Base-by-base conservation (phyloP, 208 protist genomes). In the Wallacemonas sp. region DNA sequence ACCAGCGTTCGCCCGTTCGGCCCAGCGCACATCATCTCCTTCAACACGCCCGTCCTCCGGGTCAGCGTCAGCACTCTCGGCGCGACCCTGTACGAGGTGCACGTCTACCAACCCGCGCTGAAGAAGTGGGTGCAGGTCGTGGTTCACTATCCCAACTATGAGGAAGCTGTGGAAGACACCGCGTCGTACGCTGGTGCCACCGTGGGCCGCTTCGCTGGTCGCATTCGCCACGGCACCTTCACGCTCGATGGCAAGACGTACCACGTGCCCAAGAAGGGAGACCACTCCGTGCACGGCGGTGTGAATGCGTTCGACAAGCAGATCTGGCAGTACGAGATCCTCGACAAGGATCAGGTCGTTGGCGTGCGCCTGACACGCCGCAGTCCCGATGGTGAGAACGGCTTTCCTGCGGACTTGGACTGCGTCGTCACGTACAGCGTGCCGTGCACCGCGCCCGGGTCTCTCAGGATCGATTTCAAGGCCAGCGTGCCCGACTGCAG, bases 71-170 rank as follows among this genome's bases (percentile, higher is more conserved):
- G 70, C 23, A 87, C 81, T 29, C 74, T 87, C 32, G 81, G 81
- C 16, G 85, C 85, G 19, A 70, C 81, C 3, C 56, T 92, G 1
- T 57, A 72, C 61, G 81, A 71, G 12, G 70, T 85, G 11, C 60
- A 82, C 71, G 75, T 88, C 26, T 70, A 65, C 46, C 17, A 63
- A 14, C 44, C 56, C 5, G 36, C 33, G 19, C 41, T 17, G 29
- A 62, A 63, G 49, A 19, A 52, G n/a, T 92, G 85, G 81, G 73
- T 87, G 17, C 77, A 92, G 70, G 76, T 92, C 29, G 77, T 81
- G 71, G 65, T 60, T 26, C 78, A 76, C 52, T 88, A 88, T 65
- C 55, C 66, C 6, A 52, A 71, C 63, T 83, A 80, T 55, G 68
- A 78, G 26, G 76, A 88, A 72, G 78, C 78, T 9, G 24, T 65